phyloP scores from a whole-genome alignment of 148 eudicot species.

The Camellia granthamiana region DNA sequence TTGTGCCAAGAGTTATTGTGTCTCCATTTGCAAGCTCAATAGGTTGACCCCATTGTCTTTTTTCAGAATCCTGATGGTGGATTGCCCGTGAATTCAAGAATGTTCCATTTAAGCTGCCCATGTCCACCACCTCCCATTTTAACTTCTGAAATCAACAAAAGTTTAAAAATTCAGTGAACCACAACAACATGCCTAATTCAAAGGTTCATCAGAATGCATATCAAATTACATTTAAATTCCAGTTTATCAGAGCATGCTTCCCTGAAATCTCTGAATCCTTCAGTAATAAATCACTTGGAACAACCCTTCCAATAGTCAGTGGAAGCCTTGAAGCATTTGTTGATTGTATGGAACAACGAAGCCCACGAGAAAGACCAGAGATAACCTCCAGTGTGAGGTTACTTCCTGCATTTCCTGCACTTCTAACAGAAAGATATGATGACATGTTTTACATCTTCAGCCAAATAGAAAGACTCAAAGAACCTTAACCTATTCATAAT shows the following conservation, averaged over 20 bases:
- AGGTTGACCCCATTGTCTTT: conserved; percentile 90
- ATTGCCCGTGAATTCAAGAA: conserved; percentile 64
- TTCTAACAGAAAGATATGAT: conserved; percentile 66
- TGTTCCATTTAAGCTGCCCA: conserved; percentile 98
- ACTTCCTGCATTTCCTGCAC: conserved; percentile 85
- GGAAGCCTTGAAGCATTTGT: conserved; percentile 75
- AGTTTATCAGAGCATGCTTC: conserved; percentile 90
- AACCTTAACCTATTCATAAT: neutral
- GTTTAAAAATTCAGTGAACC: neutral
- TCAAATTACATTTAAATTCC: conserved; percentile 70
- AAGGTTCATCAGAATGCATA: neutral
- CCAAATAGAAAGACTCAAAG: conserved; percentile 13
- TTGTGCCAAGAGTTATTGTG: conserved; percentile 78
- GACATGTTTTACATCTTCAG: conserved; percentile 48
- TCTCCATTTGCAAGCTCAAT: conserved; percentile 81
- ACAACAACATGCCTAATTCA: conserved; percentile 7
- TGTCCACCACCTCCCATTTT: conserved; percentile 95
- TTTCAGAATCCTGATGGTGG: conserved; percentile 67
- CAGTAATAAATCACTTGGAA: conserved; percentile 70
- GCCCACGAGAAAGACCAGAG: conserved; percentile 77
- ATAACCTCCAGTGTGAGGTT: conserved; percentile 80
- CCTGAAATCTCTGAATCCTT: conserved; percentile 93
- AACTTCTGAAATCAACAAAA: conserved; percentile 49
- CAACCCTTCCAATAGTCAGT: conserved; percentile 85
- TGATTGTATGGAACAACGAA: conserved; percentile 52